A percentile compares a stretch with the other conserved stretches of the same genome.
phyloP scores from a whole-genome alignment of 805 yeast genomes.

The Komagataella mondaviorum region DNA sequence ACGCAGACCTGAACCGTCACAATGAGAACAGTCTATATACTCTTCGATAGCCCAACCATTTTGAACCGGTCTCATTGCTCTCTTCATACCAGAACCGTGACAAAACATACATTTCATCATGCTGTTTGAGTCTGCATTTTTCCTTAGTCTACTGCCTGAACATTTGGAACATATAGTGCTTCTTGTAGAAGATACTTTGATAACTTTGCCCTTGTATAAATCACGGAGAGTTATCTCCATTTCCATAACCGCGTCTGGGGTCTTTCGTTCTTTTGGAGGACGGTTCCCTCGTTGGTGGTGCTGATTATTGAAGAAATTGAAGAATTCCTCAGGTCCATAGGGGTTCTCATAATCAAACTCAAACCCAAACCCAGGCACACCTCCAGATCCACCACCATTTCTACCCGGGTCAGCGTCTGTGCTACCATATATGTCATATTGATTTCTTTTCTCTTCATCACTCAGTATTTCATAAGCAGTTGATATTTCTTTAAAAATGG shows the following conservation, averaged over 20 bases:
- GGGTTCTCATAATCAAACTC: slow-evolving; percentile 25
- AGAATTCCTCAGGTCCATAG: slow-evolving; percentile 64
- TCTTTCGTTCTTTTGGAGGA: slow-evolving; percentile 16
- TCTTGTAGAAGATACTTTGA: slow-evolving; percentile 62
- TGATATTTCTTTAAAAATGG: slow-evolving; percentile 67
- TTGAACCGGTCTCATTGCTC: slow-evolving; percentile 49
- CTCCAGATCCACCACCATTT: slow-evolving; percentile 11
- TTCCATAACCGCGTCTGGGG: slow-evolving; percentile 57
- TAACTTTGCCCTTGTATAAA: slow-evolving; percentile 65
- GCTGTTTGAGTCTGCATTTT: slow-evolving; percentile 34
- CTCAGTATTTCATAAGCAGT: slow-evolving; percentile 77
- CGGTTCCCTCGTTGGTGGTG: slow-evolving; percentile 13
- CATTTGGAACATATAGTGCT: slow-evolving; percentile 62
- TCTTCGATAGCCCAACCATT: slow-evolving; percentile 66
- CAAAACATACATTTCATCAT: slow-evolving; percentile 43
- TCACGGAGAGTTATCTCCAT: slow-evolving; percentile 61
- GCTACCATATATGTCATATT: slow-evolving; percentile 46
- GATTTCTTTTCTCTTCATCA: slow-evolving; percentile 48
- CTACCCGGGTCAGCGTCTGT: slow-evolving; percentile 17
- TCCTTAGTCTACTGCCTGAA: slow-evolving; percentile 62
- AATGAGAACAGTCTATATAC: slow-evolving; percentile 45
- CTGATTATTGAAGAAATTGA: slow-evolving; percentile 49
- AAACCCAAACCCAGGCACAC: slow-evolving; percentile 21
- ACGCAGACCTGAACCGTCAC: slow-evolving; percentile 59
- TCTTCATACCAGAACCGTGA: slow-evolving; percentile 54